Evolutionary conservation across 2,329 filamentous ascomycete genomes (phyloP), one percentile per base, ranked within the genome.

Genomic region (Penicillium sp.): DNA sequence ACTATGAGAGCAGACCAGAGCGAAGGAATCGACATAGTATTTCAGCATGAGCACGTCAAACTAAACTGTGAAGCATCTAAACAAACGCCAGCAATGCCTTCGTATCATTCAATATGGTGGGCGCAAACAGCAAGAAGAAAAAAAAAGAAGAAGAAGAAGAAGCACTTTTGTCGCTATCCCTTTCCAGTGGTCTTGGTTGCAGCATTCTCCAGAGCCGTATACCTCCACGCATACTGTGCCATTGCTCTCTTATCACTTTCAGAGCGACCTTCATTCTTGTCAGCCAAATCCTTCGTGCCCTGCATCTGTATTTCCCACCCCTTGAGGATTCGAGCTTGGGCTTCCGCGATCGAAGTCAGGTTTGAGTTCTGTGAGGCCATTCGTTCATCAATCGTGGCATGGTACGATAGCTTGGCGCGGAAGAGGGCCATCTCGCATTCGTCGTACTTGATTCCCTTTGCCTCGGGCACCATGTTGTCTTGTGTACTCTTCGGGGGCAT

Each of bases 361-460:
- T 74, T 73, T 45, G 63, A 54, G 56, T 74, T 70, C 49, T 70
- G 59, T 3, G 70, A 68, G 29, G 67, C 67, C 58, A 70, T 64
- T 31, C 72, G 70, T 16, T 66, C 65, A 27, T 74, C 71, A 38
- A 72, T 69, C 2, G 72, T 74, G 34, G 71, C 62, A 44, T 73
- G 68, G 31, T 73, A 74, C 10, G 68, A 68, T 19, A 74, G 56
- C 53, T 73, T 72, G 41, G 72, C 72, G 39, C 68, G 68, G 52
- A 74, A 74, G 38, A 72, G 67, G 2, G 70, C 70, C 71, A 74
- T 74, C 43, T 74, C 71, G 46, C 68, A 71, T 62, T 74, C 70
- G 53, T 73, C 71, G 60, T 74, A 74, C 49, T 63, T 69, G 40
- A 74, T 58, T 15, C 71, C 72, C 36, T 68, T 62, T 31, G 65